phyloP scores from a whole-genome alignment of 2,329 filamentous ascomycete genomes.

The Xylaria sp. region DNA sequence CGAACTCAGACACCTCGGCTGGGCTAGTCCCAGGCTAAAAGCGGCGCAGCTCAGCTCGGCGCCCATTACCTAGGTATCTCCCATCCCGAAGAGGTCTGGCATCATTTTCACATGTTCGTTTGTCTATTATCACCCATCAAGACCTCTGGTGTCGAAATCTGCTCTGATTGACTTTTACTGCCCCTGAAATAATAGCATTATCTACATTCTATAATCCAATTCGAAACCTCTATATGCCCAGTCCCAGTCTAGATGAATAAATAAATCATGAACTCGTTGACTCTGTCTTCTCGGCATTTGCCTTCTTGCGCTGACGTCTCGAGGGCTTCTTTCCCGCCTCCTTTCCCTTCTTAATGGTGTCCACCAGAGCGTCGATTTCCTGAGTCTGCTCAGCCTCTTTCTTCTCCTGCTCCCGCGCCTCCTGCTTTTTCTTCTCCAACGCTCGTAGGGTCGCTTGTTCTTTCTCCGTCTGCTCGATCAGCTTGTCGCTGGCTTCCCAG shows the following conservation, averaged over 20 bases:
- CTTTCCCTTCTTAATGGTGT: constrained; percentile 51
- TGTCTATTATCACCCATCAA: not conserved
- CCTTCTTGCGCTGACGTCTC: constrained; percentile 49
- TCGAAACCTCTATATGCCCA: not conserved
- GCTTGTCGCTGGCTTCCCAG: constrained; percentile 88
- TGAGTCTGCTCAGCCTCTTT: constrained; percentile 48
- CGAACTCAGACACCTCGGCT: too few relatives aligned
- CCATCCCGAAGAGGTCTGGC: constrained; percentile 29
- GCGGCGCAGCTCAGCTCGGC: too few relatives aligned
- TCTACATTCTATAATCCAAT: constrained; percentile 18
- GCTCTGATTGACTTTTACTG: not conserved
- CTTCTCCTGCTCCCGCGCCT: constrained; percentile 49
- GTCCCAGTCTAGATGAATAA: not conserved
- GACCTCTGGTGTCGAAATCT: not conserved
- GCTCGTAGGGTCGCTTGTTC: constrained; percentile 68
- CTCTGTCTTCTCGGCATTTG: constrained; percentile 39
- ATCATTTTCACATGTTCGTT: constrained; percentile 42
- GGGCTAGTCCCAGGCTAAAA: too few relatives aligned
- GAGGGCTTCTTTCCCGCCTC: constrained; percentile 50
- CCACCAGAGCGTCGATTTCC: constrained; percentile 46
- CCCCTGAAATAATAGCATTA: not conserved
- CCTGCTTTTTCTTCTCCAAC: constrained; percentile 55
- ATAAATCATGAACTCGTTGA: constrained; percentile 23
- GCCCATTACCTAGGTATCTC: not conserved
- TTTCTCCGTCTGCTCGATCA: constrained; percentile 85